Evolutionary conservation across 2,329 filamentous ascomycete genomes (phyloP), one percentile per base, ranked within the genome.

Genomic region (Apiospora pterosperma): DNA sequence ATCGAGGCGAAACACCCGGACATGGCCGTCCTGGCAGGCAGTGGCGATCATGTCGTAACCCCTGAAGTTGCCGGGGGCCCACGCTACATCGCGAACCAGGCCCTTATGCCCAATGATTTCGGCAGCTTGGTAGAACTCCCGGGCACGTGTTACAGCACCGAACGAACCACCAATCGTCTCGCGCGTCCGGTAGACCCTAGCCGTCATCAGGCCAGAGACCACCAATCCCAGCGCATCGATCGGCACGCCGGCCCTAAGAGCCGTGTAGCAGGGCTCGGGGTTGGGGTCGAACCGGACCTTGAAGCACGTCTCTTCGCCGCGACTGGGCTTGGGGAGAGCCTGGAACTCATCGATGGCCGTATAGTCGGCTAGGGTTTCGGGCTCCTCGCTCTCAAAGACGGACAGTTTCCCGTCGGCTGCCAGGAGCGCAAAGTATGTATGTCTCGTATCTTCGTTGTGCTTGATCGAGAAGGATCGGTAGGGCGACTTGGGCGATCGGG

Each of bases 1-100:
- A 39, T 89, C 87, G 21, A 97, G 77, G 71, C 95, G 89, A 73
- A 96, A 97, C n/a, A 99, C 90, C 44, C 95, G 86, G 44, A 97
- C 88, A 70, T 88, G 90, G 3, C 96, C 95, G 75, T 99, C 96
- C 76, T 96, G 96, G 75, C 92, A 96, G 2, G 93, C 95, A 6
- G 94, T 96, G 3, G 95, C 96, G 70, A 98, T 86, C 64, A 95
- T 85, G 76, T 99, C 96, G 75, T 92, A 95, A 1, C 95, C 95
- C 42, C 94, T 84, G 71, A 96, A 93, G 69, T 93, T 96, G 14
- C 93, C 95, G 59, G 93, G 91, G 1, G 95, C 93, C 96, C 96
- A 99, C 2, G 92, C 90, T 1, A 97, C 87, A 75, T 97, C 94
- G 59, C 95, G 85, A 7, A 97, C 91, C 42, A 98, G 83, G 0